phyloP scores from a whole-genome alignment of 2,329 filamentous ascomycete species.

The Pleurostoma richardsiae region DNA sequence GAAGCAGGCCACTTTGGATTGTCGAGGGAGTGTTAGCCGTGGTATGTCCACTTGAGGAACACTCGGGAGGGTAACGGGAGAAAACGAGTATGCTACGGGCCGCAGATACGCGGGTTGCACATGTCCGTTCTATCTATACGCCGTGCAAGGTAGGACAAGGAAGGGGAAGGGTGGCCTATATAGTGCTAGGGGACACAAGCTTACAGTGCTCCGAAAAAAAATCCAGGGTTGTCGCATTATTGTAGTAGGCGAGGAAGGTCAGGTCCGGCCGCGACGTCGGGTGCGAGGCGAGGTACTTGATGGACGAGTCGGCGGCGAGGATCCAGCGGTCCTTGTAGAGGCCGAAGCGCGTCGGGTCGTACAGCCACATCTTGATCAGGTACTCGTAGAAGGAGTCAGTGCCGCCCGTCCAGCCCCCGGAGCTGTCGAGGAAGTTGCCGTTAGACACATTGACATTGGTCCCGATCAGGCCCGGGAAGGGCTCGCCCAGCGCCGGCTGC shows the following conservation, averaged over 20 bases:
- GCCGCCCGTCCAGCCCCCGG: slow-evolving; percentile 72
- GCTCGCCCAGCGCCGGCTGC: slow-evolving; percentile 55
- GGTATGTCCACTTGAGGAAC: too few species aligned
- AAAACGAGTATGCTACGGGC: too few species aligned
- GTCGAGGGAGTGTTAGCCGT: too few species aligned
- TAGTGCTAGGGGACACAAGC: slow-evolving; percentile 10
- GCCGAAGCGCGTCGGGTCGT: slow-evolving; percentile 60
- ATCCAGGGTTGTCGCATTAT: slow-evolving; percentile 31
- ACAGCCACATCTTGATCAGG: slow-evolving; percentile 85
- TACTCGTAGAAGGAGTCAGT: slow-evolving; percentile 85
- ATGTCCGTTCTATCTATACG: background rate
- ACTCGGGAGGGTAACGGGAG: too few species aligned
- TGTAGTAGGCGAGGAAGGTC: slow-evolving; percentile 62
- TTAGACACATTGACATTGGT: slow-evolving; percentile 58
- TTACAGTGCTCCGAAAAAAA: slow-evolving; percentile 46
- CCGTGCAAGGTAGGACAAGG: slow-evolving; percentile 1
- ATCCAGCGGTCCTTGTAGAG: slow-evolving; percentile 72
- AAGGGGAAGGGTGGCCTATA: background rate
- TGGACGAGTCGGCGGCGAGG: slow-evolving; percentile 68
- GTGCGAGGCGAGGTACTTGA: slow-evolving; percentile 64
- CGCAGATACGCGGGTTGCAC: too few species aligned
- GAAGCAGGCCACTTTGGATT: slow-evolving; percentile 65
- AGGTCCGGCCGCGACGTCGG: slow-evolving; percentile 63
- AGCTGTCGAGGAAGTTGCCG: slow-evolving; percentile 61
- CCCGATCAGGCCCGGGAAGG: slow-evolving; percentile 74